phyloP scores from a whole-genome alignment of 2,329 filamentous ascomycete genomes.

The Stenocarpella maydis region DNA sequence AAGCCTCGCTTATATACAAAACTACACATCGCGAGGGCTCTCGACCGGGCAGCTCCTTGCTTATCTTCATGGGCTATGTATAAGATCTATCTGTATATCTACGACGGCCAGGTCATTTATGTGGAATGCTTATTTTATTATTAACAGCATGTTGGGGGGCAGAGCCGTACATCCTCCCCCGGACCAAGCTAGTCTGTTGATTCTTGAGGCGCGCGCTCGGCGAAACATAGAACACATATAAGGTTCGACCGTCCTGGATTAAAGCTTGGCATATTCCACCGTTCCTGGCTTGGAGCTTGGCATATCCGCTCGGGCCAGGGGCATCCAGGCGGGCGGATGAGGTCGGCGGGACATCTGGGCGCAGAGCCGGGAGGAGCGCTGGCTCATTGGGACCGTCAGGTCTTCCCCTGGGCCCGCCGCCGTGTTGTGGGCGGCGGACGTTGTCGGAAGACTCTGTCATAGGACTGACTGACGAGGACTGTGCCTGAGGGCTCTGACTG shows the following conservation, averaged over 20 bases:
- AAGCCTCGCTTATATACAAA: slow-evolving; percentile 10
- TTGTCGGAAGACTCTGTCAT: background rate
- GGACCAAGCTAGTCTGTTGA: background rate
- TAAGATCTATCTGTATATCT: background rate
- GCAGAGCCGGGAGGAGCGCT: background rate
- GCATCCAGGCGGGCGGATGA: slow-evolving; percentile 12
- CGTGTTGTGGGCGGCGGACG: slow-evolving; percentile 5
- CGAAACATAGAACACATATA: background rate
- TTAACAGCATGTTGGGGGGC: background rate
- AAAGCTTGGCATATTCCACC: slow-evolving; percentile 23
- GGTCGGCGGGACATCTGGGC: background rate
- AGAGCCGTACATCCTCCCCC: background rate
- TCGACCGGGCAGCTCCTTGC: slow-evolving; percentile 1
- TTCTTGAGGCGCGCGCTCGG: slow-evolving; percentile 6
- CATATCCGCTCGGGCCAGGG: slow-evolving; percentile 24
- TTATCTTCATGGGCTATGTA: background rate
- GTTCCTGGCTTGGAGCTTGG: background rate
- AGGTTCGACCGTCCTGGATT: background rate
- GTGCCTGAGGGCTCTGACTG: background rate
- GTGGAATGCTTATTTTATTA: background rate
- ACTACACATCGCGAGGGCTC: background rate
- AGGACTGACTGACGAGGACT: background rate
- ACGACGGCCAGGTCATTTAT: slow-evolving; percentile 17
- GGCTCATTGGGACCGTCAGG: slow-evolving; percentile 14
- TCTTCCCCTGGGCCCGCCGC: background rate